Evolutionary conservation across 148 eudicot genomes (phyloP), one percentile per base, ranked within the genome.

Genomic region (Chenopodium album): DNA sequence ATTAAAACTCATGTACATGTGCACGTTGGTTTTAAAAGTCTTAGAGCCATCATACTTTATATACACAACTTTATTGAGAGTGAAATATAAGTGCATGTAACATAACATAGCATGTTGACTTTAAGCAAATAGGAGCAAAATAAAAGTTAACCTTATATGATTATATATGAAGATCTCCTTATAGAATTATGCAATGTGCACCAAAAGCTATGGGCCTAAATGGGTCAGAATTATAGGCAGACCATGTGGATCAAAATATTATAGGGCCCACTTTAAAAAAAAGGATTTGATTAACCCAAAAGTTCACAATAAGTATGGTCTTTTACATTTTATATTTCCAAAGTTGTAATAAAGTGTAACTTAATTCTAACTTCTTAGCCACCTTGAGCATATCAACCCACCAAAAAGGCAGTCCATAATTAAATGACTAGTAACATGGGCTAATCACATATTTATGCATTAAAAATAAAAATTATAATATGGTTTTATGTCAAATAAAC

Each of bases 211-310:
- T 80, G 86, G 86, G 84, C 83, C 80, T 79, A 90, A 88, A 78
- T 84, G 88, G 97, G 90, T 89, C 88, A 91, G 87, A 84, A 87
- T 85, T 82, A 89, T 85, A 54, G 90, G 90, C 88, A 81, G 81
- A 76, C 91, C 98, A 92, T 93, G 94, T 92, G 97, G 92, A 91
- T 92, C 82, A 78, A 87, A 85, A 87, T 86, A 81, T 88, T 78
- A 76, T 50, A 83, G 89, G 95, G 87, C 77, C 92, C 89, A 85
- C 87, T n/a, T 9, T 2, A 56, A 72, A 78, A 78, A 89, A 78
- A 79, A 52, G 77, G 66, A 5, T 41, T 76, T 22, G 65, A 63
- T 50, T 76, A 80, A 71, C 81, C 86, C 84, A 71, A 80, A 80
- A 84, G 77, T 71, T 80, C 1, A 76, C 34, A 66, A 71, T 63